Conservation (phyloP, 2,329 filamentous ascomycete species). For the Sarocladium oryzae region DNA sequence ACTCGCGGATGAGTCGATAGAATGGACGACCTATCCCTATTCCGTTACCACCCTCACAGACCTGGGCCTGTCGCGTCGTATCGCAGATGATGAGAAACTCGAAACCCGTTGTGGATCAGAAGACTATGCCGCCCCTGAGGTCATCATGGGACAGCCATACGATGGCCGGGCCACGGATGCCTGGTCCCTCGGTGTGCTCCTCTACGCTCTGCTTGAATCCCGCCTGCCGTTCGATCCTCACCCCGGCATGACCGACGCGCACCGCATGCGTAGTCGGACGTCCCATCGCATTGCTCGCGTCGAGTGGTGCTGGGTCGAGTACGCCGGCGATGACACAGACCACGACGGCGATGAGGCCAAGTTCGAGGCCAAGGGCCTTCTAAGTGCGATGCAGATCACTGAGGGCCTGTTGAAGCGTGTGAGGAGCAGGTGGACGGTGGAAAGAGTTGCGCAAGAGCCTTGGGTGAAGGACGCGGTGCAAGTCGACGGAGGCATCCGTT, state of each 20-base stretch:
- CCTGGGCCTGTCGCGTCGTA: slow-evolving; percentile 78
- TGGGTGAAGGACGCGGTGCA: slow-evolving; percentile 75
- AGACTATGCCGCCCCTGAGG: slow-evolving; percentile 94
- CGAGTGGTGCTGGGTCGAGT: slow-evolving; percentile 92
- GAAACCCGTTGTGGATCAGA: slow-evolving; percentile 92
- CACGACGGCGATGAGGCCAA: slow-evolving; percentile 63
- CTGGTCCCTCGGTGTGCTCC: slow-evolving; percentile 88
- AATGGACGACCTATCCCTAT: slow-evolving; percentile 72
- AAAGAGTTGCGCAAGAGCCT: slow-evolving; percentile 61
- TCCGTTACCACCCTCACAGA: slow-evolving; percentile 87
- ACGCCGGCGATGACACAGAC: slow-evolving; percentile 76
- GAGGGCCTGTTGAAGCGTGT: slow-evolving; percentile 80
- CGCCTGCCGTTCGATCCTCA: slow-evolving; percentile 87
- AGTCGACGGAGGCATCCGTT: slow-evolving; percentile 56
- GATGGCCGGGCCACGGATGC: slow-evolving; percentile 88
- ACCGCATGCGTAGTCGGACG: slow-evolving; percentile 71
- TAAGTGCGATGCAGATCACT: slow-evolving; percentile 73
- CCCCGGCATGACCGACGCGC: slow-evolving; percentile 69
- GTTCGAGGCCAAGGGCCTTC: slow-evolving; percentile 57
- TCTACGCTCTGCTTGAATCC: slow-evolving; percentile 92
- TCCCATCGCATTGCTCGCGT: slow-evolving; percentile 92
- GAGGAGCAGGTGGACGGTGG: slow-evolving; percentile 67
- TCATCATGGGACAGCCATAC: slow-evolving; percentile 91
- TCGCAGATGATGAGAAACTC: slow-evolving; percentile 81
- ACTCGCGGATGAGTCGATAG: slow-evolving; percentile 53